These are phyloP conservation scores for Malus asiatica DNA, from an alignment of 306 rosid genomes.

Conservation along the genomic window DNA sequence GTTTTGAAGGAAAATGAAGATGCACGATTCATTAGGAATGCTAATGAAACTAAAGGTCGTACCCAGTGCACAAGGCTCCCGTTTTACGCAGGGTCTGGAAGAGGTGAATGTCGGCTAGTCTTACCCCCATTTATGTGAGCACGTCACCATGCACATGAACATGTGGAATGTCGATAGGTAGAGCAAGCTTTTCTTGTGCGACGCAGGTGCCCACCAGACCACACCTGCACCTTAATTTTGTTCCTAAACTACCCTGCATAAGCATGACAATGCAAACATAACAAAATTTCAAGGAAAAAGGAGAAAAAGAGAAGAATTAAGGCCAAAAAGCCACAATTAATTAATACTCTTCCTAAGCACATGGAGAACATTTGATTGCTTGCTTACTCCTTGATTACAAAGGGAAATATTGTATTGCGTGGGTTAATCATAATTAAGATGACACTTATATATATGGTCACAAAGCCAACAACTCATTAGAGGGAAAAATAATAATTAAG, in stretches of 20 bases:
- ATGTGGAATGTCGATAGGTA: too few relatives aligned
- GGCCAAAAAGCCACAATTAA: neutral
- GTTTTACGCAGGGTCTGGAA: too few relatives aligned
- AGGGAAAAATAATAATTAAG: neutral
- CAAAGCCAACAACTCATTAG: neutral
- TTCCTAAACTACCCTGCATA: neutral
- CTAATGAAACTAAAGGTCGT: neutral
- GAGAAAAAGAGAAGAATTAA: too few relatives aligned
- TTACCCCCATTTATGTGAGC: neutral
- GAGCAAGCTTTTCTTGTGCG: neutral
- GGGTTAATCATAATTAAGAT: neutral
- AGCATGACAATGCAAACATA: neutral
- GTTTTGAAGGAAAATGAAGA: neutral
- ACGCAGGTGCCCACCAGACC: neutral
- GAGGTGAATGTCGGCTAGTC: too few relatives aligned
- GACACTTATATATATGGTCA: neutral
- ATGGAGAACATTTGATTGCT: neutral
- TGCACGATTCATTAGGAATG: neutral
- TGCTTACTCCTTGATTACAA: neutral
- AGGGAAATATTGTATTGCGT: neutral
- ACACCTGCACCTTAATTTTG: neutral
- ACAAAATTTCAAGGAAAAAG: too few relatives aligned
- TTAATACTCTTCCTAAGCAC: neutral
- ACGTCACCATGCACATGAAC: neutral
- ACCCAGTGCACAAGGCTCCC: too few relatives aligned